Conservation (phyloP, 1,284 basidiomycete species). For the Inonotus obliquus region DNA sequence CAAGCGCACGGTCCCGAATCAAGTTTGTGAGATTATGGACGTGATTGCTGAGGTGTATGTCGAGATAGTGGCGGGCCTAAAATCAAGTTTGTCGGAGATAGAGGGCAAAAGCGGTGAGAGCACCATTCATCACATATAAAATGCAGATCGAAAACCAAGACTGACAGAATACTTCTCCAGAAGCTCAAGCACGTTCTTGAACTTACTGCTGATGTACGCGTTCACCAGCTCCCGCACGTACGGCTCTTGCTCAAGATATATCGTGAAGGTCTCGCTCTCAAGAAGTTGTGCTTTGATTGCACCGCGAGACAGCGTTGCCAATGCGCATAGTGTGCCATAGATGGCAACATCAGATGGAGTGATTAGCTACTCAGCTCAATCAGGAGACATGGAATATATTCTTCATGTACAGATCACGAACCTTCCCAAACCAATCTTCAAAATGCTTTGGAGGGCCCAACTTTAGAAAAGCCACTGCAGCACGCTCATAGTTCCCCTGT, state of each 20-base stretch:
- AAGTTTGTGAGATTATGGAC: constrained; percentile 52
- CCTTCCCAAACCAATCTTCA: constrained; percentile 69
- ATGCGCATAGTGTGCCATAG: constrained; percentile 75
- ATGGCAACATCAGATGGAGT: constrained; percentile 78
- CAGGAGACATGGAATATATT: background rate
- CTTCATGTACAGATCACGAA: constrained; percentile 24
- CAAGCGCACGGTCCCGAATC: constrained; percentile 68
- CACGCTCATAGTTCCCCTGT: constrained; percentile 68
- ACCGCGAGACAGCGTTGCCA: constrained; percentile 68
- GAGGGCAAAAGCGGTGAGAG: background rate
- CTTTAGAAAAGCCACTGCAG: constrained; percentile 65
- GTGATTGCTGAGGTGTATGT: constrained; percentile 70
- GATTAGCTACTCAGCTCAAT: constrained; percentile 48
- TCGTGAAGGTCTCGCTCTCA: constrained; percentile 64
- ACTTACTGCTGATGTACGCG: constrained; percentile 77
- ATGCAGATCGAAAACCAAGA: no score
- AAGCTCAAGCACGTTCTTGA: constrained; percentile 73
- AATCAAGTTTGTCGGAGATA: background rate
- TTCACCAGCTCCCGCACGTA: constrained; percentile 80
- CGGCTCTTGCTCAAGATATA: constrained; percentile 82
- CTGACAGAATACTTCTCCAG: constrained; percentile 69
- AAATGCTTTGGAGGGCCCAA: constrained; percentile 60
- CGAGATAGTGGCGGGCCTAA: constrained; percentile 69
- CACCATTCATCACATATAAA: no score
- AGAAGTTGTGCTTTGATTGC: constrained; percentile 67